These are phyloP conservation scores for Pseudocercospora fuligena DNA, from an alignment of 2,329 filamentous ascomycete species.

Conservation along the genomic window DNA sequence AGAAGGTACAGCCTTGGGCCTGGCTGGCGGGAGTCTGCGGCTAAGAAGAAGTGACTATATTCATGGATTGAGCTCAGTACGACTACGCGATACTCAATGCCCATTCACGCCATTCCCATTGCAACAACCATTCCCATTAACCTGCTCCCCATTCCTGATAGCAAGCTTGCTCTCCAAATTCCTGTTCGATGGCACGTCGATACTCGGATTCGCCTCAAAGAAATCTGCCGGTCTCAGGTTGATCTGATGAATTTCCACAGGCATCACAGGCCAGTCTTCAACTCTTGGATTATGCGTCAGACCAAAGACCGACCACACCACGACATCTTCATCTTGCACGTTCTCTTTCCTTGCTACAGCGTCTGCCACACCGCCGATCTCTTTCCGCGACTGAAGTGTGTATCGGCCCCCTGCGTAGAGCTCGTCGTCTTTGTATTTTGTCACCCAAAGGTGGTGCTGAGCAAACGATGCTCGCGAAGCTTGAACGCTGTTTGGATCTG, in stretches of 20 bases:
- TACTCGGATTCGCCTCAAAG: constrained; percentile 62
- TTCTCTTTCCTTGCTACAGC: not conserved
- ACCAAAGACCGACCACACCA: constrained; percentile 50
- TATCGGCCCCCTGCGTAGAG: constrained; percentile 62
- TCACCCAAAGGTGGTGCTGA: constrained; percentile 63
- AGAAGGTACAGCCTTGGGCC: no score
- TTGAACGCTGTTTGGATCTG: constrained; percentile 58
- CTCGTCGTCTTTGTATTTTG: constrained; percentile 62
- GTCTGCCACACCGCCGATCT: constrained; percentile 45
- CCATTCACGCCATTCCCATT: constrained; percentile 12
- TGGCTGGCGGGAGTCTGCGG: no score
- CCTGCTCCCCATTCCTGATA: not conserved
- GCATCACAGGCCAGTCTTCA: constrained; percentile 66
- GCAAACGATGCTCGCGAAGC: constrained; percentile 65
- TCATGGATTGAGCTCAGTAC: no score
- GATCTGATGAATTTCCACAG: constrained; percentile 62
- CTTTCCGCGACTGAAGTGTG: constrained; percentile 60
- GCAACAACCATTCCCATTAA: constrained; percentile 22
- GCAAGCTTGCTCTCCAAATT: constrained; percentile 24
- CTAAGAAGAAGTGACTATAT: no score
- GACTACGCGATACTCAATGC: not conserved
- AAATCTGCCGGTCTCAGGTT: constrained; percentile 64
- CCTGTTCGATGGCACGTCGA: constrained; percentile 56
- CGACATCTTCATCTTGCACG: constrained; percentile 51
- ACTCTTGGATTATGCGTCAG: constrained; percentile 45